Base-by-base conservation (phyloP, 2,329 filamentous ascomycete genomes). In the Tolypocladium capitatum region DNA sequence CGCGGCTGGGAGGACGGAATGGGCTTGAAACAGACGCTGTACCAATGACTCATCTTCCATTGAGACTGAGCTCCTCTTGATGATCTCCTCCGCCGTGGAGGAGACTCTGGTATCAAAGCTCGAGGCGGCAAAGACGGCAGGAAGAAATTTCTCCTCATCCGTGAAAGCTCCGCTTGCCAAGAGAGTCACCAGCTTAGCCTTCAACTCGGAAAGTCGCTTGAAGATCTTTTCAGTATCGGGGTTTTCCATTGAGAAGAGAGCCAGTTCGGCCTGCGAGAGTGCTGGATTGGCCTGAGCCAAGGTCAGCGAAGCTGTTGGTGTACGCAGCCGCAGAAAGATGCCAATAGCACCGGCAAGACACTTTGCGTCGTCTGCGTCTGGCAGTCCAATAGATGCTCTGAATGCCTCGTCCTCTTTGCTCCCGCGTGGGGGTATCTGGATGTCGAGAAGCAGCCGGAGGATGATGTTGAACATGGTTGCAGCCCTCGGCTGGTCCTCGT, bases 81-180 rank as follows among this genome's bases (percentile, higher is more conserved):
- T 66, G 44, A 94, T 78, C 56, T 95, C 89, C 48, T 96, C 88
- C 0, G 86, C 91, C n/a, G 87, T 70, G n/a, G 84, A 80, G 11
- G 86, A 81, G 34, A 96, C 81, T 9, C 84, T 78, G 33, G 83
- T 87, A 54, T 96, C 92, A 1, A 81, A 70, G 64, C 90, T 90
- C 0, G 88, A 83, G 27, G 88, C 83, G 5, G 90, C 89, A 60
- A 86, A 89, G 1, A 97, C 67, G 1, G 88, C 84, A 0, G 91
- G 84, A 13, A 96, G 64, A 56, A 96, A 88, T 31, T 89, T 81
- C 59, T 97, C 86, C 1, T 80, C 68, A 51, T 96, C 88, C 0
- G 71, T 81, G 63, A 98, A 97, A 7, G 90, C 81, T 5, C 87
- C 89, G 58, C 87, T 95, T 3, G 85, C 81, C 20, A 98, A 69